phyloP scores from a whole-genome alignment of 371 early-diverging fungal genomes.

The Saksenaea oblongispora region DNA sequence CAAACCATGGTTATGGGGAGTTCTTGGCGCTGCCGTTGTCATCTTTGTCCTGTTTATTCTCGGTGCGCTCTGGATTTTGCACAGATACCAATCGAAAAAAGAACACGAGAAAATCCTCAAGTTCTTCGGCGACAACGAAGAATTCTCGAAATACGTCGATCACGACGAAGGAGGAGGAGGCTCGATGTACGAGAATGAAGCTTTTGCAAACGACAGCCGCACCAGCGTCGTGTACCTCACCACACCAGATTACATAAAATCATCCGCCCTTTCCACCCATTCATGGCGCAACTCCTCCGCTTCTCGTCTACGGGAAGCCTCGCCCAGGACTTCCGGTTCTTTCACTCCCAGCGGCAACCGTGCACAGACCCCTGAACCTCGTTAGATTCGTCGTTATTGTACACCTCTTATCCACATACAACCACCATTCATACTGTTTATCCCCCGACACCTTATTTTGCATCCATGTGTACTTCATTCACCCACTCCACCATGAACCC shows the following conservation, averaged over 20 bases:
- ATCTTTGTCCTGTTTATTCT: slow-evolving; percentile 38
- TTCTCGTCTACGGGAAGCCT: slow-evolving; percentile 2
- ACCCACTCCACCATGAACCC: background rate
- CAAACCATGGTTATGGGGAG: slow-evolving; percentile 44
- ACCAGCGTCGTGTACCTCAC: slow-evolving; percentile 36
- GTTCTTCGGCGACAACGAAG: slow-evolving; percentile 49
- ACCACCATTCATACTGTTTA: background rate
- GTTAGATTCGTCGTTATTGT: background rate
- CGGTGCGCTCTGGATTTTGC: slow-evolving; percentile 39
- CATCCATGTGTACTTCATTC: background rate
- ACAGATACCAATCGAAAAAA: slow-evolving; percentile 47
- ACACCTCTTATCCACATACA: background rate
- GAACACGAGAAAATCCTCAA: slow-evolving; percentile 41
- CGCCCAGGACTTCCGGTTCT: background rate
- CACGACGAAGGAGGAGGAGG: background rate
- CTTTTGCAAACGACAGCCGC: slow-evolving; percentile 9
- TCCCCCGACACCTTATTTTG: background rate
- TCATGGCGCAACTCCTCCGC: slow-evolving; percentile 24
- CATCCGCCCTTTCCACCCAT: slow-evolving; percentile 28
- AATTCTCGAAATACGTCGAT: slow-evolving; percentile 38
- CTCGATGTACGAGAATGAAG: background rate
- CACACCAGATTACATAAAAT: slow-evolving; percentile 40
- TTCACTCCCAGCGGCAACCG: slow-evolving; percentile 1
- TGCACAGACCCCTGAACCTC: background rate
- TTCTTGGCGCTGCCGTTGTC: slow-evolving; percentile 31